Base-by-base conservation (phyloP, 2,329 filamentous ascomycete genomes). In the Xylariaceae sp. region DNA sequence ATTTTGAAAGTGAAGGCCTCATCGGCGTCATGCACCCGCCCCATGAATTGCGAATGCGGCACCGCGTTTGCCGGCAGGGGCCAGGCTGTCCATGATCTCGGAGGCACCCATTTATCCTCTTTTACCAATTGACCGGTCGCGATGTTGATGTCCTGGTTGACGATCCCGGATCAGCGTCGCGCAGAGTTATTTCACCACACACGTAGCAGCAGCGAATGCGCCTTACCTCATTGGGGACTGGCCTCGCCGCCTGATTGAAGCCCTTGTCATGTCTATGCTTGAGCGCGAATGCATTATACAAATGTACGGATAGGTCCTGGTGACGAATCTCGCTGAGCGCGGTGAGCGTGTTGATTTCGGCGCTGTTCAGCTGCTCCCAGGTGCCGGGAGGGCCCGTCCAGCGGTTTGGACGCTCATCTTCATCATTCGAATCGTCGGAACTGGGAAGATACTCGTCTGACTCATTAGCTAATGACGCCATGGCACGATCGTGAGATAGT, bases 41-140 rank as follows among this genome's bases (percentile, higher is more conserved):
- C 76, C 48, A 74, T 68, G 56, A 88, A 79, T 18, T 74, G 73
- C 13, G 76, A 74, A 15, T 74, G 72, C 1, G 88, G 88, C 7
- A 94, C 83, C 22, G 78, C 72, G 7, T 75, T 71, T 4, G 80
- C 75, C 18, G 77, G 76, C 65, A 95, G 69, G 4, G 92, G 92
- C 92, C 92, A 96, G 0, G 91, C 88, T 16, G 88, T 89, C 92
- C 92, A 96, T 4, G 67, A 60, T 54, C 79, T 81, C 0, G 80
- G 76, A 1, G 80, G 80, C 4, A 68, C 69, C 77, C 81, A 85
- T 42, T 71, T 61, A 2, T 65, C 62, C 15, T 59, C 54, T 19
- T 55, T 53, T 21, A 69, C 59, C 16, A 49, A 55, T 13, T 61
- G 55, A 2, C 66, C 65, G 1, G 67, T 69, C 29, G 48, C 56